A percentile compares a stretch with the other conserved stretches of the same genome.
phyloP scores from a whole-genome alignment of 495 filamentous ascomycete species.

The Talaromyces adpressus region DNA sequence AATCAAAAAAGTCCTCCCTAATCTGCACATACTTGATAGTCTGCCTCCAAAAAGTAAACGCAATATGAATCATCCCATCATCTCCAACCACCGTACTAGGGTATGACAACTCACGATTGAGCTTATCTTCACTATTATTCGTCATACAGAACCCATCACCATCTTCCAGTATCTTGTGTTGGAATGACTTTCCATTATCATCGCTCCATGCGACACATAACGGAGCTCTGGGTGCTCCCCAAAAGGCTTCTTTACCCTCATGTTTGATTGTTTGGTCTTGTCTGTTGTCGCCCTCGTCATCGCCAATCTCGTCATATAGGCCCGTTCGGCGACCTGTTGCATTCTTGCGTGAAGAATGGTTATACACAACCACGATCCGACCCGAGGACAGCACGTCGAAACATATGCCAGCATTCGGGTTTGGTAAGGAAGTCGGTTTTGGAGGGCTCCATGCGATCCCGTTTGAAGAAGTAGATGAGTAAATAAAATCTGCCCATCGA shows the following conservation, averaged over 20 bases:
- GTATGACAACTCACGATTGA: background rate
- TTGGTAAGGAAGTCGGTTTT: background rate
- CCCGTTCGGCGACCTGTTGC: background rate
- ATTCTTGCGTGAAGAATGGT: background rate
- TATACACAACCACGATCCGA: background rate
- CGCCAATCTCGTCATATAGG: background rate
- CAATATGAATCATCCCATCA: background rate
- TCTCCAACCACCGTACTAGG: background rate
- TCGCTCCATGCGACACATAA: background rate
- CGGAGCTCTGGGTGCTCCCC: background rate
- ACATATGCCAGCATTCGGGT: background rate
- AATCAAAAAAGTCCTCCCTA: background rate
- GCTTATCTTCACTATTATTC: background rate
- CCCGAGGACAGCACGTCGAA: background rate
- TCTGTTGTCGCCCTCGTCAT: background rate
- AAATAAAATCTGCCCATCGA: background rate
- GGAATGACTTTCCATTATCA: background rate
- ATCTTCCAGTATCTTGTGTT: background rate
- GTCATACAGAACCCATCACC: background rate
- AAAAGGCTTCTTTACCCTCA: background rate
- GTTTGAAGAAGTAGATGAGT: background rate
- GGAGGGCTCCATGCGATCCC: background rate
- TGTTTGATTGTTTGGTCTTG: background rate
- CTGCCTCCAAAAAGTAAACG: background rate
- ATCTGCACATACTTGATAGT: background rate